Evolutionary conservation across 768 basidiomycete species (phyloP), one percentile per base, ranked within the genome.

Genomic region (Calocybe cyanea): DNA sequence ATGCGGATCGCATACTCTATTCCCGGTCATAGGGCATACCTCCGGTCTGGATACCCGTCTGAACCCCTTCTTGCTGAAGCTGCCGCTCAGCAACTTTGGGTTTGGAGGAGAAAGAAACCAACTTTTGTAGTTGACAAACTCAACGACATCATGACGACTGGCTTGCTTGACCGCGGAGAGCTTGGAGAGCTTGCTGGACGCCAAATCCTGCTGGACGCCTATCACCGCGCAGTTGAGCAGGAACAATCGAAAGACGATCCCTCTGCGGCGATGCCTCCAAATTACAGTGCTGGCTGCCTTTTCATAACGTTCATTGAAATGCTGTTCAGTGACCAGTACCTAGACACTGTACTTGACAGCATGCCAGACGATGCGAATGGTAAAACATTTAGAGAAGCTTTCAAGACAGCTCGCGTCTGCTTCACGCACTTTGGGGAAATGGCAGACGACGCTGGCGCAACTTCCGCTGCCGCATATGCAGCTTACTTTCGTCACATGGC

Each of bases 11-110:
- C 48, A 7, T 63, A 48, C 45, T 57, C 57, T 15, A 47, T 65
- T 9, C 63, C 63, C 8, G 18, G 32, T 2, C 19, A 55, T 46
- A 54, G 50, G 9, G 46, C 51, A 39, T 62, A 59, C 32, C 20
- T 67, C 23, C 46, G 43, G 11, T 56, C 63, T 18, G 60, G 61
- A 14, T 64, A 61, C 34, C 54, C 66, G 6, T 66, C 66, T 11
- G 66, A 68, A 53, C 63, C 65, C n/a, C 38, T 66, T 19, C 57
- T 67, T 2, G 65, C 64, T 5, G 62, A 65, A 41, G 66, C 62
- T 28, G 64, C 64, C 11, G 51, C 25, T 28, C 6, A 28, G 11
- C 25, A 28, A 28, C 25, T 28, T 11, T 28, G 25, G 25, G 11
- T 5, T 5, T 43, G 39, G 25, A n/a, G 20, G 18, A 21, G 19